phyloP scores from a whole-genome alignment of 2,329 filamentous ascomycete genomes.

The Delphinella strobiligena region DNA sequence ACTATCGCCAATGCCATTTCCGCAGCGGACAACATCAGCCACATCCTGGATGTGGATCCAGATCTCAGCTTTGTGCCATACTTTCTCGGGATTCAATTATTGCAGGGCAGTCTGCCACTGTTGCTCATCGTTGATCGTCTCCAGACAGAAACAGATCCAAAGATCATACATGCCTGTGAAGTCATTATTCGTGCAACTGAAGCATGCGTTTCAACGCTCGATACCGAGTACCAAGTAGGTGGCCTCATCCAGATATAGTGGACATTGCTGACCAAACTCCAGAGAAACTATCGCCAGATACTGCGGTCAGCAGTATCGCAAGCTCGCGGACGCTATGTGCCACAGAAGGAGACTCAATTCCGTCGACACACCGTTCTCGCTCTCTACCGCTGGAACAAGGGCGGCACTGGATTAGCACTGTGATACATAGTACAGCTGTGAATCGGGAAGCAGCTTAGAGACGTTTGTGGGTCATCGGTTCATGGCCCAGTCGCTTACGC shows the following conservation, averaged over 20 bases:
- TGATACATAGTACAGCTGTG: too few species aligned
- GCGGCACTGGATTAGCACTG: conserved; percentile 6
- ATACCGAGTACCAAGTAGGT: conserved; percentile 7
- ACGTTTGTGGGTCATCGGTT: too few species aligned
- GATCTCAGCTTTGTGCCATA: conserved; percentile 7
- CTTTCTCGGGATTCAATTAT: conserved; percentile 6
- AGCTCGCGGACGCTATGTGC: conserved; percentile 7
- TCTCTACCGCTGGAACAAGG: conserved; percentile 7
- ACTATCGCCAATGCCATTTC: conserved; percentile 8
- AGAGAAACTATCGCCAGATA: conserved; percentile 6
- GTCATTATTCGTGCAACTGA: conserved; percentile 8
- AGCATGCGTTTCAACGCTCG: conserved; percentile 6
- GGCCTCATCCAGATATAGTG: background rate
- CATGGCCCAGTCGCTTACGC: too few species aligned
- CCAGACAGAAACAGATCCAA: conserved; percentile 7
- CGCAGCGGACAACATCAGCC: conserved; percentile 5
- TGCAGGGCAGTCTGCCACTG: conserved; percentile 7
- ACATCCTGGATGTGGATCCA: conserved; percentile 6
- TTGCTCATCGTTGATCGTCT: conserved; percentile 8
- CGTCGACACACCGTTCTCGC: conserved; percentile 6
- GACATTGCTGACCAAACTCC: background rate
- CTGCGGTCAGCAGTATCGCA: conserved; percentile 7
- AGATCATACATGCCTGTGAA: conserved; percentile 7
- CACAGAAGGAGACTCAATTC: conserved; percentile 7
- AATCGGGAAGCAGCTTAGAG: too few species aligned